phyloP scores from a whole-genome alignment of 495 filamentous ascomycete species.

The Penicillium waksmanii region DNA sequence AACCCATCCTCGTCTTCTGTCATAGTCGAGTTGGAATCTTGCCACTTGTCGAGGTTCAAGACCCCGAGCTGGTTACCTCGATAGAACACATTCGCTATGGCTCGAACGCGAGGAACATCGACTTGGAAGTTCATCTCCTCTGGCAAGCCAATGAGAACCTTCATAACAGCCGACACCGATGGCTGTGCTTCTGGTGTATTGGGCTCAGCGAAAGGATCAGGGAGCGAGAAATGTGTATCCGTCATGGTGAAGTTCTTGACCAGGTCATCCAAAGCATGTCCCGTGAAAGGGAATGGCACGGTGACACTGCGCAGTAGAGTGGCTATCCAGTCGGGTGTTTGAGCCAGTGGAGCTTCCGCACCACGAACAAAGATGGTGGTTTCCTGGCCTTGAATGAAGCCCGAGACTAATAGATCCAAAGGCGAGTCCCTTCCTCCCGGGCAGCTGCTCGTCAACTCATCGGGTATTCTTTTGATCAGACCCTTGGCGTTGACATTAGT shows the following conservation, averaged over 20 bases:
- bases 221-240: constrained; percentile 82
- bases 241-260: constrained; percentile 84
- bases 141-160: constrained; percentile 75
- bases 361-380: constrained; percentile 83
- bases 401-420: constrained; percentile 78
- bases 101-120: constrained; percentile 72
- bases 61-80: constrained; percentile 72
- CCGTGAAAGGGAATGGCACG: constrained; percentile 82
- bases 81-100: constrained; percentile 79
- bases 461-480: constrained; percentile 69
- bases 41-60: constrained; percentile 79
- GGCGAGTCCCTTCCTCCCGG: constrained; percentile 78
- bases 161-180: constrained; percentile 77
- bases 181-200: constrained; percentile 74
- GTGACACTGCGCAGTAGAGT: constrained; percentile 80
- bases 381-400: constrained; percentile 77
- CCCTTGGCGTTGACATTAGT: constrained; percentile 71
- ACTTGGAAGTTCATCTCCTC: constrained; percentile 84
- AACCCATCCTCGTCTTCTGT: constrained; percentile 58
- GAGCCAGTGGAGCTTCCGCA: constrained; percentile 61
- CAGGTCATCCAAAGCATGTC: constrained; percentile 74
- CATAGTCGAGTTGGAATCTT: constrained; percentile 77
- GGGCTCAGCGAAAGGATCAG: constrained; percentile 74
- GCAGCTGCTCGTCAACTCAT: constrained; percentile 68
- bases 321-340: constrained; percentile 78